Evolutionary conservation across 495 filamentous ascomycete genomes (phyloP).

Genomic region (Lentithecium fluviatile): DNA sequence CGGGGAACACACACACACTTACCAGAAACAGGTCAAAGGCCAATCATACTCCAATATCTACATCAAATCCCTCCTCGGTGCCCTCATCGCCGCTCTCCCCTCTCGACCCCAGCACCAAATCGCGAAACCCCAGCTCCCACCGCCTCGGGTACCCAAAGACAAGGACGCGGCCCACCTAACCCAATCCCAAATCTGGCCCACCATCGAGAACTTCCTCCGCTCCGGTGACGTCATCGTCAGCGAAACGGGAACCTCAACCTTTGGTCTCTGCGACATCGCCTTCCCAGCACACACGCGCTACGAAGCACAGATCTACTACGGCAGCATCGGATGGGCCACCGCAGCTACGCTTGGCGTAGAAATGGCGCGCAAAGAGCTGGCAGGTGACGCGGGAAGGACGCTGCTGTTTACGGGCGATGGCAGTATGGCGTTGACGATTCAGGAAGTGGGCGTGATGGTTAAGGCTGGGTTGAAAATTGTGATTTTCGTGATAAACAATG

Average conservation of each 20-base stretch:
- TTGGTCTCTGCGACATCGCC: constrained; percentile 36
- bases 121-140: constrained; percentile 25
- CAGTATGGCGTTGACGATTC: constrained; percentile 42
- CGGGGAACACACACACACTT: background rate
- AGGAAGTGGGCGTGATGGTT: constrained; percentile 46
- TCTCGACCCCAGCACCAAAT: constrained; percentile 18
- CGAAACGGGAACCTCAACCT: constrained; percentile 44
- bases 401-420: constrained; percentile 44
- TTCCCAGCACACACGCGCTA: constrained; percentile 31
- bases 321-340: constrained; percentile 43
- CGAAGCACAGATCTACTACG: constrained; percentile 44
- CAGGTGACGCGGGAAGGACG: constrained; percentile 32
- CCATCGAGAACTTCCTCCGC: constrained; percentile 34
- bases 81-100: constrained; percentile 15
- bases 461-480: constrained; percentile 32
- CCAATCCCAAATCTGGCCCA: constrained; percentile 43
- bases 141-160: constrained; percentile 28
- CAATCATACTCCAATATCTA: constrained; percentile 31
- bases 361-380: constrained; percentile 33
- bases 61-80: constrained; percentile 40
- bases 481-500: constrained; percentile 45
- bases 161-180: constrained; percentile 39
- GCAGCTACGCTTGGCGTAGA: constrained; percentile 42
- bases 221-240: constrained; percentile 42
- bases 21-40: constrained; percentile 27